These are phyloP conservation scores for Ganoderma lingzhi DNA, from an alignment of 1,284 basidiomycete species.

Conservation along the genomic window DNA sequence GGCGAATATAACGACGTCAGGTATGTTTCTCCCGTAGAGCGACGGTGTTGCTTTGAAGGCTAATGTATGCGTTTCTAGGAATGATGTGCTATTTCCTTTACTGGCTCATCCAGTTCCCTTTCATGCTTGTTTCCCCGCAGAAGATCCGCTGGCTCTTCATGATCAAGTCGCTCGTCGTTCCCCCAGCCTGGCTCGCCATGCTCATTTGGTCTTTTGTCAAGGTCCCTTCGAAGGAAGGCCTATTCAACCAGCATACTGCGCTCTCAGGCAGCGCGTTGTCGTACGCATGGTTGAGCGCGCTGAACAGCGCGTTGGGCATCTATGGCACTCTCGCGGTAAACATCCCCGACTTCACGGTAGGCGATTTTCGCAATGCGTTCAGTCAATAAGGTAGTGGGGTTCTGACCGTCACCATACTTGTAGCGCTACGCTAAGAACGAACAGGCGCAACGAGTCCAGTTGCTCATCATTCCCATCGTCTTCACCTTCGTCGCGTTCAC, in stretches of 20 bases:
- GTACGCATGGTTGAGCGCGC: slow-evolving; percentile 78
- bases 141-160: slow-evolving; percentile 79
- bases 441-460: slow-evolving; percentile 70
- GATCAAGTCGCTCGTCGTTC: slow-evolving; percentile 71
- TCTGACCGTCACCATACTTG: background rate
- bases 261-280: slow-evolving; percentile 60
- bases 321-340: slow-evolving; percentile 75
- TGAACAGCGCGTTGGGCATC: slow-evolving; percentile 75
- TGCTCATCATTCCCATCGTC: slow-evolving; percentile 72
- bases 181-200: slow-evolving; percentile 73
- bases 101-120: slow-evolving; percentile 77
- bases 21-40: slow-evolving; percentile 38
- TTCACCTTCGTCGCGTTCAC: slow-evolving; percentile 68
- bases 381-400: too few species aligned
- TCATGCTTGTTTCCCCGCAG: slow-evolving; percentile 80
- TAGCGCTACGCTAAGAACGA: slow-evolving; percentile 71
- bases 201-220: slow-evolving; percentile 79
- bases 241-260: slow-evolving; percentile 54
- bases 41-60: background rate
- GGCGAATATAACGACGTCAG: slow-evolving; percentile 70
- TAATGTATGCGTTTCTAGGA: slow-evolving; percentile 39
- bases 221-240: slow-evolving; percentile 61
- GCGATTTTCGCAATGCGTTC: slow-evolving; percentile 22
- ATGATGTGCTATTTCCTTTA: slow-evolving; percentile 84
- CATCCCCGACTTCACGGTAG: slow-evolving; percentile 76